Evolutionary conservation across 164 flowering plant genomes (phyloP), one percentile per base, ranked within the genome.

Genomic region (Pachysandra terminalis): DNA sequence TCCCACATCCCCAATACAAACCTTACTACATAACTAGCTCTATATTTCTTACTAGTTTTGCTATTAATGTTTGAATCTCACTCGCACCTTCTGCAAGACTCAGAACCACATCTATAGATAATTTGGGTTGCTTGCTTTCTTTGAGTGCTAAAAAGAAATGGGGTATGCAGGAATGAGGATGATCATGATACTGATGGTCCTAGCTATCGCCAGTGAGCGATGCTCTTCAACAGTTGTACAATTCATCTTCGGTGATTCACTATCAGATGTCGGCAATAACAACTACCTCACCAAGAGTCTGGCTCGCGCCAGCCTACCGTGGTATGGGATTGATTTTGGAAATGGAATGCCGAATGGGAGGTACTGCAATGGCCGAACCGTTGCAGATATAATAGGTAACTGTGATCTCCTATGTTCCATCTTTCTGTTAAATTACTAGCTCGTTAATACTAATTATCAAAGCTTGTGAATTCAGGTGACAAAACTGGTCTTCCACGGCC

Each of bases 271-370:
- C 0, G 97, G 97, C 3, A 95, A 92, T 81, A 95, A 95, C 60
- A 68, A 62, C 23, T 61, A 74, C 68, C 86, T 95, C 17, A 13
- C 79, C 4, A 84, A 70, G 72, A 89, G 97, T 68, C 81, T 92
- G 24, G 99, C 97, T 27, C 76, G 71, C 25, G 96, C 98, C 0
- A 80, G 69, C 75, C 76, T 91, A 58, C 98, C 99, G 0, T 95
- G 90, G 90, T 95, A 95, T 62, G 98, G 99, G 4, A 95, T 95
- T 24, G 99, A 95, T 71, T 86, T 87, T 45, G 99, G 97, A 32
- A 77, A 80, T 79, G 97, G 97, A n/a, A 54, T 92, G 84, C 99
- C 97, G 56, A 92, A 89, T 71, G 99, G 99, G 5, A 89, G 99
- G 82, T 95, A 83, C 72, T 69, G 82, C 10, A 95, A 95, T 81